phyloP scores from a whole-genome alignment of 2,329 filamentous ascomycete genomes.

The Dactylellina parvicollis region DNA sequence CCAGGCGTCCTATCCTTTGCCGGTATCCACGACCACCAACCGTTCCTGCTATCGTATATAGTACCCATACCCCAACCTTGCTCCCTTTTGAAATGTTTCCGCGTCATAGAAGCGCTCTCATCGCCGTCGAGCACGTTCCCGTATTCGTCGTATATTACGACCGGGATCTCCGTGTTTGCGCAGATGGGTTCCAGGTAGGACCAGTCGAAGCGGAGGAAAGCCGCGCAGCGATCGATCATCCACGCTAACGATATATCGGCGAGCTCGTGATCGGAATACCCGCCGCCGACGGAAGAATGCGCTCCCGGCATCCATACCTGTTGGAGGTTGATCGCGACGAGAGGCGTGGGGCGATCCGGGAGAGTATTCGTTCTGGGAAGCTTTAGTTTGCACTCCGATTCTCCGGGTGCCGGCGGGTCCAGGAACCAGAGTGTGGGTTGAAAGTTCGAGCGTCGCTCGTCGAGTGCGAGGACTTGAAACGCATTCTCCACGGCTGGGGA shows the following conservation, averaged over 20 bases:
- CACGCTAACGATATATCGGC: constrained; percentile 65
- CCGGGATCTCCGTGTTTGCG: constrained; percentile 37
- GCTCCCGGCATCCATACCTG: constrained; percentile 56
- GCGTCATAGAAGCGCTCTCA: constrained; percentile 23
- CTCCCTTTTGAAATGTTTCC: constrained; percentile 13
- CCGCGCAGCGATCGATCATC: constrained; percentile 65
- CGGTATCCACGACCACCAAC: constrained; percentile 54
- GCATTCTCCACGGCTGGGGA: constrained; percentile 64
- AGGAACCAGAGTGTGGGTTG: constrained; percentile 44
- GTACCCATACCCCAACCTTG: constrained; percentile 60
- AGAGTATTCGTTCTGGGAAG: constrained; percentile 54
- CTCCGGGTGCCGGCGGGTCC: constrained; percentile 18
- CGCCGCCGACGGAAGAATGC: constrained; percentile 64
- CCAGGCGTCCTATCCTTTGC: constrained; percentile 57
- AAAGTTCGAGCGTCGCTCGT: constrained; percentile 63
- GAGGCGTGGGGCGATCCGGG: constrained; percentile 21
- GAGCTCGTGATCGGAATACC: constrained; percentile 65
- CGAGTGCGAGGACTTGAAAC: constrained; percentile 68
- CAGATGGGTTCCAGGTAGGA: constrained; percentile 58
- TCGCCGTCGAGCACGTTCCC: constrained; percentile 29
- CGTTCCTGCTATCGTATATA: constrained; percentile 59
- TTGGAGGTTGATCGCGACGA: constrained; percentile 49
- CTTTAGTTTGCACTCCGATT: constrained; percentile 56
- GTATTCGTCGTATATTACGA: constrained; percentile 31
- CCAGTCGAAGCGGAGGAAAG: constrained; percentile 60